These are phyloP conservation scores for Hypoxylon sp. DNA, from an alignment of 2,329 filamentous ascomycete species.

Conservation along the genomic window DNA sequence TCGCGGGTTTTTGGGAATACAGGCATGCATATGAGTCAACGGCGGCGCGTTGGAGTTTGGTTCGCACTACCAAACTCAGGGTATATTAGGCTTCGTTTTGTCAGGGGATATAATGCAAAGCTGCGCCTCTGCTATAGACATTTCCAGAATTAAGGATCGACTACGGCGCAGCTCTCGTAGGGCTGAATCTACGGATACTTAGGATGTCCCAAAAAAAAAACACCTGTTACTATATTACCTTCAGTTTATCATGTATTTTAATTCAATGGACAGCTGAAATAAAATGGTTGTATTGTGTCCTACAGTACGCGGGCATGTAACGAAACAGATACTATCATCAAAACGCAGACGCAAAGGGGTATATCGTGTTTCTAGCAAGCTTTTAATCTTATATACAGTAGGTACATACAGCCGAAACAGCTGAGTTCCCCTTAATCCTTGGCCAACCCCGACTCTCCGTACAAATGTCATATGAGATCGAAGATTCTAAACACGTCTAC, in stretches of 20 bases:
- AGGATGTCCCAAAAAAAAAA: too few species aligned
- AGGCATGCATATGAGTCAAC: slow-evolving; percentile 2
- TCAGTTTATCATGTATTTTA: too few species aligned
- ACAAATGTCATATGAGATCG: slow-evolving; percentile 8
- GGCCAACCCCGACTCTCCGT: background rate
- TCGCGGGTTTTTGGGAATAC: slow-evolving; percentile 7
- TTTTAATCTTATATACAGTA: slow-evolving; percentile 7
- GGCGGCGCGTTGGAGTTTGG: background rate
- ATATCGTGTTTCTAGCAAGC: background rate
- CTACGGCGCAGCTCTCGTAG: background rate
- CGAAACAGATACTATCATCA: background rate
- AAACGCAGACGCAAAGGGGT: background rate
- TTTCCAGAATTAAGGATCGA: background rate
- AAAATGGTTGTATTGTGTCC: too few species aligned
- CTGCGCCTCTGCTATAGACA: background rate
- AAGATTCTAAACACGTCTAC: slow-evolving; percentile 20
- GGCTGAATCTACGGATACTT: too few species aligned
- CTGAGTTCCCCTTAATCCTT: too few species aligned
- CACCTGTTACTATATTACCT: too few species aligned
- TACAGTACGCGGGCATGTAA: background rate
- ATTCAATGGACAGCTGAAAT: too few species aligned
- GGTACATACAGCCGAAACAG: background rate
- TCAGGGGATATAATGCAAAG: background rate
- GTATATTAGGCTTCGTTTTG: background rate
- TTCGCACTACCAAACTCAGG: background rate